A percentile compares a stretch with the other conserved stretches of the same genome.
Evolutionary conservation across 2,329 filamentous ascomycete genomes (phyloP).

Genomic region (Beauveria australis): DNA sequence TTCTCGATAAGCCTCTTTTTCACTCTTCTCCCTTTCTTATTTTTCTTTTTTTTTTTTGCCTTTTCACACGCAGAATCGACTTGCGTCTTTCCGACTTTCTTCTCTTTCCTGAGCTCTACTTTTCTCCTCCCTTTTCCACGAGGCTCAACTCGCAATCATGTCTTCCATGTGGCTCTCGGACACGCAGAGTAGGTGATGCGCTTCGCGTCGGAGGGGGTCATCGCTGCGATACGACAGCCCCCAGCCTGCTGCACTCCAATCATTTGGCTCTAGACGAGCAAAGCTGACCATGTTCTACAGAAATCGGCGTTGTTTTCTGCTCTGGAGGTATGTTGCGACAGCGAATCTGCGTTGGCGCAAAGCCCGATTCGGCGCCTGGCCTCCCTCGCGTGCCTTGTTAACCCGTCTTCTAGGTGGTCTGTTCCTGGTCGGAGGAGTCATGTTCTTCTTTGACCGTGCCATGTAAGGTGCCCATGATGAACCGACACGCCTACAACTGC

Average conservation of each 20-base stretch:
- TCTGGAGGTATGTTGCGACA: slow-evolving; percentile 68
- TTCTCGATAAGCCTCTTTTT: background rate
- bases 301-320: slow-evolving; percentile 96
- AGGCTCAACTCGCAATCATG: slow-evolving; percentile 40
- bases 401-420: slow-evolving; percentile 59
- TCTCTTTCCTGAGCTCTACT: background rate
- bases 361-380: background rate
- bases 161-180: slow-evolving; percentile 95
- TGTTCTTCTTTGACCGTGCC: slow-evolving; percentile 96
- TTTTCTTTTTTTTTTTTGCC: background rate
- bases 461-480: slow-evolving; percentile 50
- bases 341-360: slow-evolving; percentile 16
- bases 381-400: slow-evolving; percentile 12
- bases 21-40: background rate
- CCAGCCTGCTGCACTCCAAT: background rate
- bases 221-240: background rate
- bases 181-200: slow-evolving; percentile 67
- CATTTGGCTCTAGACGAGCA: background rate
- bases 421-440: slow-evolving; percentile 87
- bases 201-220: background rate
- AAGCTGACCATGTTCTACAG: slow-evolving; percentile 42
- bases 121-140: background rate
- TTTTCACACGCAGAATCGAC: background rate
- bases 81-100: too few relatives aligned
- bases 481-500: background rate